These are phyloP conservation scores for Pseudonitzschia delicatissima DNA, from an alignment of 108 stramenopile species.

Conservation along the genomic window DNA sequence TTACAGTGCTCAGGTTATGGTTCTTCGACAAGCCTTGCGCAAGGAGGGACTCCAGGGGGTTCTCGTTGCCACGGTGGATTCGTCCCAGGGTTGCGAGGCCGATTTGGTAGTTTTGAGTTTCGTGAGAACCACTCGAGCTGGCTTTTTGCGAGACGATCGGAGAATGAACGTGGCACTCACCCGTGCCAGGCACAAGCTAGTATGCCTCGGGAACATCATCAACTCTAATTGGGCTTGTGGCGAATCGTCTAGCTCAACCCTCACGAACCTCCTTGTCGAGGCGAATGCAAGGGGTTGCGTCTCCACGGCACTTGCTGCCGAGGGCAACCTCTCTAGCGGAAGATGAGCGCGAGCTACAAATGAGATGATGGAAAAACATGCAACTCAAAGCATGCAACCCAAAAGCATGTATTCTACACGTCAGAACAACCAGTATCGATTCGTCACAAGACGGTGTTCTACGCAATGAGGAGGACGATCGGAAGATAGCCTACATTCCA, in stretches of 20 bases:
- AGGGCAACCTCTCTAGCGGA: no score
- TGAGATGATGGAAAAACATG: no score
- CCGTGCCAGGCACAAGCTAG: conserved; percentile 83
- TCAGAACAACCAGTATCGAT: no score
- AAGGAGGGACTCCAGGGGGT: conserved; percentile 31
- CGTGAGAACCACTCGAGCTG: conserved; percentile 73
- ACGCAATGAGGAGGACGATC: no score
- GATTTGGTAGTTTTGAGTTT: conserved; percentile 78
- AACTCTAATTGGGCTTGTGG: not conserved
- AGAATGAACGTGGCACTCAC: conserved; percentile 90
- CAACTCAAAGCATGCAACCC: no score
- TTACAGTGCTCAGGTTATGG: conserved; percentile 46
- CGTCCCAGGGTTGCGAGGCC: conserved; percentile 91
- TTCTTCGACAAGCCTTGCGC: conserved; percentile 19
- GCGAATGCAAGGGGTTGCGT: not conserved
- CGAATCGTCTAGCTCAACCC: not conserved
- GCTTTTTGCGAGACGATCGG: conserved; percentile 69
- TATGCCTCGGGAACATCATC: conserved; percentile 75
- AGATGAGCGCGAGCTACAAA: no score
- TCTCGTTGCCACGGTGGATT: conserved; percentile 83
- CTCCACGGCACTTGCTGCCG: not conserved
- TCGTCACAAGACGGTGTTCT: no score
- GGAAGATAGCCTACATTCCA: no score
- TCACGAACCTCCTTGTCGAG: not conserved
- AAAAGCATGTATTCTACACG: no score